Evolutionary conservation across 495 filamentous ascomycete species (phyloP).

Genomic region (Penicillium parvum): DNA sequence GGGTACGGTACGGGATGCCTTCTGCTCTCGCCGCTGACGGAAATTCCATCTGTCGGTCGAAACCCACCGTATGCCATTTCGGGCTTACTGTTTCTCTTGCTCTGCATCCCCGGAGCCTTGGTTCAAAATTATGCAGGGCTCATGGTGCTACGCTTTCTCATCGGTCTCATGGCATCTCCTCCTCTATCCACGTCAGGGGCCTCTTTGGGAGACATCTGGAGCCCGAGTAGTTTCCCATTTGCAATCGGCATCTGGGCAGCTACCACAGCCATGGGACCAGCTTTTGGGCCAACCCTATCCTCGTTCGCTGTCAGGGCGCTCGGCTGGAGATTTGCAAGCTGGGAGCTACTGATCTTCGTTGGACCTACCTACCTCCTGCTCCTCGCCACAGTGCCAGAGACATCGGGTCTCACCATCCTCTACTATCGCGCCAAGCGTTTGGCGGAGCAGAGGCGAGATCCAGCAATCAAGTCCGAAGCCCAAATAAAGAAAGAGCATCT

Average conservation of each 20-base stretch:
- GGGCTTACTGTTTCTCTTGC: conserved; percentile 42
- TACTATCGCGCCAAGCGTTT: too few species aligned
- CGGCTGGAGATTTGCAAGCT: conserved; percentile 44
- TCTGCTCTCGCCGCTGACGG: conserved; percentile 40
- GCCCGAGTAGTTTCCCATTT: too few species aligned
- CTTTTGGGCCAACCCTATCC: conserved; percentile 35
- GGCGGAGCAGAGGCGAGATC: too few species aligned
- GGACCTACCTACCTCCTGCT: conserved; percentile 45
- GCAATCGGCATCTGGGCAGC: conserved; percentile 26
- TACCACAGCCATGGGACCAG: conserved; percentile 31
- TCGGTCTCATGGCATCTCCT: too few species aligned
- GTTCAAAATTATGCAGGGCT: conserved; percentile 39
- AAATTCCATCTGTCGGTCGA: conserved; percentile 44
- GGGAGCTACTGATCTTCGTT: conserved; percentile 41
- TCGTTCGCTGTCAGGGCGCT: conserved; percentile 33
- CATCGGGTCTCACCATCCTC: conserved; percentile 47
- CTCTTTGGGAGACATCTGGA: too few species aligned
- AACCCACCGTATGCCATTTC: conserved; percentile 43
- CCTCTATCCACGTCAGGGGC: too few species aligned
- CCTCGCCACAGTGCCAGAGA: conserved; percentile 51
- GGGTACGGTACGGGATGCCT: conserved; percentile 25
- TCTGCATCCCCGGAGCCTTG: conserved; percentile 34
- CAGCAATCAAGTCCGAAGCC: too few species aligned
- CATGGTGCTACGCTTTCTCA: conserved; percentile 41
- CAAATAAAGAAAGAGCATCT: too few species aligned